Percentiles rank a stretch among this genome's conserved stretches.
phyloP scores from a whole-genome alignment of 805 yeast species.

The Cyberlindnera petersonii region DNA sequence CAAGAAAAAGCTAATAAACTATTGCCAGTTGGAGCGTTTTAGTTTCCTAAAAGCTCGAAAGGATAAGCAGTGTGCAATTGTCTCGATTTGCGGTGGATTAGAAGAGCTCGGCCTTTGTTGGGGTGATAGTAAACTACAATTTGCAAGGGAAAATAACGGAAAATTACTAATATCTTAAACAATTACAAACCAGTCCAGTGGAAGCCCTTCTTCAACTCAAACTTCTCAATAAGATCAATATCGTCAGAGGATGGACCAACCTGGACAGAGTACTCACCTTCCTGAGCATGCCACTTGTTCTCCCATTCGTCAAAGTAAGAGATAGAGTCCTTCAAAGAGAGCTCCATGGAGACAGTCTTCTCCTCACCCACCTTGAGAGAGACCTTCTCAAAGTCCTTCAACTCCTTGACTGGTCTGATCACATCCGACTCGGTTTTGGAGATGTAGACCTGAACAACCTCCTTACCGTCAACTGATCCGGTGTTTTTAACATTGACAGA shows the following conservation, averaged over 20 bases:
- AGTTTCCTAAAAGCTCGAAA: no score
- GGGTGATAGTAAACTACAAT: no score
- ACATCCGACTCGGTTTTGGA: conserved; percentile 31
- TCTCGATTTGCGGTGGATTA: no score
- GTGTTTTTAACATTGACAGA: conserved; percentile 43
- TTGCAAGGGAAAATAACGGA: no score
- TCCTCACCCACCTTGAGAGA: conserved; percentile 42
- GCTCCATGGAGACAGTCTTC: conserved; percentile 32
- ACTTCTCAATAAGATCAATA: conserved; percentile 21
- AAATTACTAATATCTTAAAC: no score
- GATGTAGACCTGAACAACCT: conserved; percentile 53
- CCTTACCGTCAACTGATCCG: conserved; percentile 47
- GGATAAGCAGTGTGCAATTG: no score
- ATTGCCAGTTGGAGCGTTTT: no score
- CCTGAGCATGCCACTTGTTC: conserved; percentile 47
- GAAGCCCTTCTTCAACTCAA: conserved; percentile 19
- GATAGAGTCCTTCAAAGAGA: conserved; percentile 44
- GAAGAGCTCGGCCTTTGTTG: no score
- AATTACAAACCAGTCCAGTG: conserved; percentile 23
- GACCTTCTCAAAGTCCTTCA: conserved; percentile 54
- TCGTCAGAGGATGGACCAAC: conserved; percentile 40
- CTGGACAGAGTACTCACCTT: conserved; percentile 46
- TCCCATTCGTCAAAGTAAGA: conserved; percentile 50
- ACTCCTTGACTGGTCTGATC: conserved; percentile 54
- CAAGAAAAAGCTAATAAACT: no score